Percentiles rank a stretch among this genome's conserved stretches.
These are phyloP conservation scores for Fonsecaea erecta DNA, from an alignment of 2,329 filamentous ascomycete genomes.

Conservation along the genomic window DNA sequence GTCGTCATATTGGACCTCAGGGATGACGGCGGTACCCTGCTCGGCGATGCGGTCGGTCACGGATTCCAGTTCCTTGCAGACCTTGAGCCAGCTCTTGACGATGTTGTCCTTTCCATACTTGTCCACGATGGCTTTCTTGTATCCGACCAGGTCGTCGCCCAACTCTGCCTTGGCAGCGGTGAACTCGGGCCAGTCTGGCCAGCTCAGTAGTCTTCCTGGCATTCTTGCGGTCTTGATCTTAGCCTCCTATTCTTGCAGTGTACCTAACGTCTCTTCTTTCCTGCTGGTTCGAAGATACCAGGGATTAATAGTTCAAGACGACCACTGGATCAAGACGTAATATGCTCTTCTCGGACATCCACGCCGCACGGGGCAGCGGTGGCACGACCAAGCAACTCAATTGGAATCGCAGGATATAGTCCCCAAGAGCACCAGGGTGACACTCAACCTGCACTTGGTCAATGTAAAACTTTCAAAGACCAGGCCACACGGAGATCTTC, in stretches of 20 bases:
- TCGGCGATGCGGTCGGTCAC: constrained; percentile 47
- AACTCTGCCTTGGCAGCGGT: constrained; percentile 27
- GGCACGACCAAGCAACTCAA: too few relatives aligned
- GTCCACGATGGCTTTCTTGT: constrained; percentile 45
- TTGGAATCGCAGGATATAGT: neutral
- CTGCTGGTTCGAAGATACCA: neutral
- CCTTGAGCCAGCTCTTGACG: constrained; percentile 46
- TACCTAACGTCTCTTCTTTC: neutral
- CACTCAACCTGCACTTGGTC: neutral
- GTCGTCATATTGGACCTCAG: constrained; percentile 41
- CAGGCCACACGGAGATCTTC: constrained; percentile 5
- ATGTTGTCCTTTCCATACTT: constrained; percentile 47
- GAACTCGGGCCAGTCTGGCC: constrained; percentile 42
- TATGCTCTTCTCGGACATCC: constrained; percentile 2
- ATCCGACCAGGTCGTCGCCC: constrained; percentile 29
- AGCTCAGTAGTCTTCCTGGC: constrained; percentile 34
- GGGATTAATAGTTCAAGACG: neutral
- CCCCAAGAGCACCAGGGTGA: neutral
- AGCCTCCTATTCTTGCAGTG: neutral
- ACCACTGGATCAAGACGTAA: neutral
- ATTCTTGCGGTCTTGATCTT: constrained; percentile 20
- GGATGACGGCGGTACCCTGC: constrained; percentile 44
- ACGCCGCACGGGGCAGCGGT: neutral
- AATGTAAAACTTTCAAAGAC: neutral
- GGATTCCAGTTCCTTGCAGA: constrained; percentile 45